Percentiles rank a stretch among this genome's conserved stretches.
Conservation (phyloP, 805 yeast species). For the Starmerella etchellsii region DNA sequence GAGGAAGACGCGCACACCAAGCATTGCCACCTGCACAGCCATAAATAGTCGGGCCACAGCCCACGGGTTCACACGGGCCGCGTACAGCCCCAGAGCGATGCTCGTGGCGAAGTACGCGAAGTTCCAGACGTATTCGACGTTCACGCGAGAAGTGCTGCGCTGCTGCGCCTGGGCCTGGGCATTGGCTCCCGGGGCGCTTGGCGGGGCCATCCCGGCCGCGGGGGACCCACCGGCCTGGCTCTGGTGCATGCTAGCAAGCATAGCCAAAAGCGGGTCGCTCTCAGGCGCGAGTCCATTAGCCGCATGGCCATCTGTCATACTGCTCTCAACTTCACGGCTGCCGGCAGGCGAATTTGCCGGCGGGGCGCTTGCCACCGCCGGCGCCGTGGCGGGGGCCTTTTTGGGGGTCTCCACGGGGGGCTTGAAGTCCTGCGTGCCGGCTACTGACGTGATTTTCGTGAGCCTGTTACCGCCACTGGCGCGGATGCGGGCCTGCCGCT, state of each 20-base stretch:
- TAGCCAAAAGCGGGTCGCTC: constrained; percentile 1
- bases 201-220: neutral
- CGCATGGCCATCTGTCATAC: constrained; percentile 13
- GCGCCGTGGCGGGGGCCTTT: neutral
- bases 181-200: too few species aligned
- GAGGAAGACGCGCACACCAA: constrained; percentile 18
- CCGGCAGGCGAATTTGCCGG: neutral
- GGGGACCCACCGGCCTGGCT: neutral
- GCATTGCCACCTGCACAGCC: constrained; percentile 19
- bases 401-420: constrained; percentile 3
- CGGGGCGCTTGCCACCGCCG: neutral
- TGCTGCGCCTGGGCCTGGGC: constrained; percentile 1
- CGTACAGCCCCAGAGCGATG: constrained; percentile 20
- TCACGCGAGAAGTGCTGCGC: constrained; percentile 1
- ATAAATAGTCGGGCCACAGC: constrained; percentile 17
- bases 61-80: constrained; percentile 17
- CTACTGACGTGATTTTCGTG: constrained; percentile 24
- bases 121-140: constrained; percentile 7
- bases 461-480: constrained; percentile 24
- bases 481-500: constrained; percentile 25
- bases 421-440: constrained; percentile 20
- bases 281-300: neutral
- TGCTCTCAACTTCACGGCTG: constrained; percentile 6
- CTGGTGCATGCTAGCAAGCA: neutral
- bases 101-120: constrained; percentile 17